phyloP scores from a whole-genome alignment of 2,329 filamentous ascomycete genomes.

The Aspergillus brunneoviolaceus region DNA sequence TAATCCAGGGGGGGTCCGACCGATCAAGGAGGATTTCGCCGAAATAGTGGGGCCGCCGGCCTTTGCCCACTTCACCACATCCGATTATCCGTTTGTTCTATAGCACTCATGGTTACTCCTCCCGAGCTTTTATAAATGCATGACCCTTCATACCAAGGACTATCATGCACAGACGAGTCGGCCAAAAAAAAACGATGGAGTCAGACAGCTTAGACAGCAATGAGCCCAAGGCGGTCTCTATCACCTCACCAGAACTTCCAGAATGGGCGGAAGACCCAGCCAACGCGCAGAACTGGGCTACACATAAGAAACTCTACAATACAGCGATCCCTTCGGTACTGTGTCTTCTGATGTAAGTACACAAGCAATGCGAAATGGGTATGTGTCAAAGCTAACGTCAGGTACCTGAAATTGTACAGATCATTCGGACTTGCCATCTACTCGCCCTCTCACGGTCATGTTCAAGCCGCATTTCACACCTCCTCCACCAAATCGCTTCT shows the following conservation, averaged over 20 bases:
- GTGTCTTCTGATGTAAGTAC: conserved; percentile 5
- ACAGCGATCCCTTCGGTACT: conserved; percentile 1
- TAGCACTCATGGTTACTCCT: too few relatives aligned
- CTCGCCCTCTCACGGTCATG: conserved; percentile 10
- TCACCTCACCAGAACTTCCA: not conserved
- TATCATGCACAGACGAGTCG: too few relatives aligned
- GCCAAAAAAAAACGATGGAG: not conserved
- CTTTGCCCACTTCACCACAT: too few relatives aligned
- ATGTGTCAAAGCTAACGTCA: too few relatives aligned
- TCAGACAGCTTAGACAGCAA: not conserved
- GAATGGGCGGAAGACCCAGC: conserved; percentile 2
- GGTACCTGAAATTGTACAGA: not conserved
- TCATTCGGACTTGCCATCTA: conserved; percentile 15
- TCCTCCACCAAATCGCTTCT: conserved; percentile 10
- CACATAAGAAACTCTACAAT: conserved; percentile 7
- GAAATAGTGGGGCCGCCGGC: too few relatives aligned
- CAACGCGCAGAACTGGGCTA: conserved; percentile 6
- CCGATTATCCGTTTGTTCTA: too few relatives aligned
- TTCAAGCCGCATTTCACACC: conserved; percentile 7
- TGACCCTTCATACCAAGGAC: not conserved
- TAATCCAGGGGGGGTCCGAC: too few relatives aligned
- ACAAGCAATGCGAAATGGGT: too few relatives aligned
- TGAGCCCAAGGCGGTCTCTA: not conserved
- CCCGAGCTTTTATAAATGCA: too few relatives aligned
- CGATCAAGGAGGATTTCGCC: too few relatives aligned